Evolutionary conservation across 2,329 filamentous ascomycete species (phyloP), one percentile per base, ranked within the genome.

Genomic region (Diaporthe sp.): DNA sequence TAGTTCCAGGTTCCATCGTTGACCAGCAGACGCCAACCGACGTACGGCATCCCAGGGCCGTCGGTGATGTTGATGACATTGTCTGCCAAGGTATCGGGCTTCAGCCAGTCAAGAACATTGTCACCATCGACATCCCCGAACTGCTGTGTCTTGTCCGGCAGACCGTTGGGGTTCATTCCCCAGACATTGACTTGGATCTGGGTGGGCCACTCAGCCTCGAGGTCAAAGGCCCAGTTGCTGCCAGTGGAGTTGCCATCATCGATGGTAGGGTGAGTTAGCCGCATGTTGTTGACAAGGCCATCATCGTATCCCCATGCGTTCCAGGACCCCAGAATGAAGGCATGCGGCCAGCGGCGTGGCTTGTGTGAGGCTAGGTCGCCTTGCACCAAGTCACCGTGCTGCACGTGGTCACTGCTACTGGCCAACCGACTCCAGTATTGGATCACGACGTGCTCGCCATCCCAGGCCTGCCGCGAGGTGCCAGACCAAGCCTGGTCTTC

Each of bases 231-330:
- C 92, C 92, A 93, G 3, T 83, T 82, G 22, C 86, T 85, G 69
- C 90, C 85, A 28, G 82, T 81, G 6, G 42, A 40, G 17, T 84
- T 72, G 12, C 70, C 70, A 25, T 55, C 45, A 30, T 75, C 40
- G 6, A 9, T 52, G 25, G 22, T 25, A 7, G 74, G 71, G 1
- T 66, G 45, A 5, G 40, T 83, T 58, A 89, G 85, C 28, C 83
- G 79, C 83, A 92, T 88, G 8, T 82, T 77, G 72, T 91, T 91
- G 2, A 84, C 80, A 28, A 92, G 79, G 3, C 92, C 91, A 33
- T 86, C 85, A 79, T 93, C 91, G 78, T 88, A 93, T 19, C 91
- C 91, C 78, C 89, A 93, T 75, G 90, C 85, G 78, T 93, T 93
- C 82, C 88, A 92, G 0, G 86, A 85, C 1, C 91, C 92, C 67